Evolutionary conservation across 1,284 basidiomycete genomes (phyloP).

Genomic region (Ustilago lituana): DNA sequence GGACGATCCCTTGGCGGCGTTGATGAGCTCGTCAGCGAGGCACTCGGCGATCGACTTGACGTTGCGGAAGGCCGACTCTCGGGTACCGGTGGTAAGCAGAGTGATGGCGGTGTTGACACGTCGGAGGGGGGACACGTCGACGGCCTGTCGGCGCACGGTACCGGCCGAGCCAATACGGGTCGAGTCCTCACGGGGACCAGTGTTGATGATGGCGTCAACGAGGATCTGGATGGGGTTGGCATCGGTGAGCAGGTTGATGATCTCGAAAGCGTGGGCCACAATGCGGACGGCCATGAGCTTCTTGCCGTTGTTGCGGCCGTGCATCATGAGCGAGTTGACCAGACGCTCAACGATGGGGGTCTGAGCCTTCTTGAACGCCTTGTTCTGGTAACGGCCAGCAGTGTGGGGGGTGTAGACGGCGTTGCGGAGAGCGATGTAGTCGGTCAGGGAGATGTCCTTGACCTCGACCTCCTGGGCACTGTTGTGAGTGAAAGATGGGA

Average conservation of each 20-base stretch:
- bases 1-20: slow-evolving; percentile 99
- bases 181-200: slow-evolving; percentile 98
- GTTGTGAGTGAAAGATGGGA: slow-evolving; percentile 20
- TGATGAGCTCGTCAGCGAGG: slow-evolving; percentile 99
- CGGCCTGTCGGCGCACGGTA: slow-evolving; percentile 99
- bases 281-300: slow-evolving; percentile 99
- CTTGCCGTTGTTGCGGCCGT: slow-evolving; percentile 99
- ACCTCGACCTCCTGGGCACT: slow-evolving; percentile 82
- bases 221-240: slow-evolving; percentile 99
- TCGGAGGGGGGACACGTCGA: slow-evolving; percentile 98
- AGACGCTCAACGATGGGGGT: slow-evolving; percentile 99
- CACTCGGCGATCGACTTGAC: slow-evolving; percentile 96
- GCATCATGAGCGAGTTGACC: slow-evolving; percentile 98
- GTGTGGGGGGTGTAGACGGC: slow-evolving; percentile 97
- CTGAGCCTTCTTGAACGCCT: slow-evolving; percentile 99
- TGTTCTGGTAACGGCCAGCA: slow-evolving; percentile 98
- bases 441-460: slow-evolving; percentile 84
- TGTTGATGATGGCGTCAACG: slow-evolving; percentile 99
- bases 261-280: slow-evolving; percentile 99
- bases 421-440: slow-evolving; percentile 99
- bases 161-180: slow-evolving; percentile 99
- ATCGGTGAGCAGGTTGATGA: slow-evolving; percentile 99
- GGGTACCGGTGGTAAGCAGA: slow-evolving; percentile 94
- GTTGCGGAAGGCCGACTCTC: slow-evolving; percentile 99
- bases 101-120: slow-evolving; percentile 98